Conservation (phyloP, 805 yeast species). For the Komagataella mondaviorum region DNA sequence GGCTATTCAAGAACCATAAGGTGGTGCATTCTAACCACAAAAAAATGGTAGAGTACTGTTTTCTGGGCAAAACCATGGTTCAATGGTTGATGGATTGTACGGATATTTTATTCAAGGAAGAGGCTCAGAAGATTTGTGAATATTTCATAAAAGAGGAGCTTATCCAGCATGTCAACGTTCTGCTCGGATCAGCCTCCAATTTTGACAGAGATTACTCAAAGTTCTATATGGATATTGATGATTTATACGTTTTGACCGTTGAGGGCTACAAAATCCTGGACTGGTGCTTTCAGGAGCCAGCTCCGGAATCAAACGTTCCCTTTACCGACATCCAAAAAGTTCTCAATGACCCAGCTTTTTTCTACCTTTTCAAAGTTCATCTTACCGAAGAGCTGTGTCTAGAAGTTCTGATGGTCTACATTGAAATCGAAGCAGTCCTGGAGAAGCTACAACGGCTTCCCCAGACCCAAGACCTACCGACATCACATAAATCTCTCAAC, state of each 20-base stretch:
- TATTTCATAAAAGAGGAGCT: constrained; percentile 33
- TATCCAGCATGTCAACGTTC: constrained; percentile 26
- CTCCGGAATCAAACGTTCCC: neutral
- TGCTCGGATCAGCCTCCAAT: constrained; percentile 20
- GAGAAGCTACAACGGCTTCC: constrained; percentile 6
- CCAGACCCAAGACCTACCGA: neutral
- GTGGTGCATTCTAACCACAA: constrained; percentile 11
- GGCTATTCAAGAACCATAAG: constrained; percentile 34
- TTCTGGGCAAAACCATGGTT: constrained; percentile 64
- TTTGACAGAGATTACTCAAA: constrained; percentile 3
- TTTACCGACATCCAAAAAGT: constrained; percentile 21
- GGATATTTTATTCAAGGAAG: constrained; percentile 40
- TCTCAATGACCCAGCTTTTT: constrained; percentile 63
- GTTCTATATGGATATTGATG: constrained; percentile 21
- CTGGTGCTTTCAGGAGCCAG: neutral
- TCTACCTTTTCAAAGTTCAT: constrained; percentile 54
- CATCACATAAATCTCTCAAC: constrained; percentile 22
- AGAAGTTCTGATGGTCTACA: constrained; percentile 66
- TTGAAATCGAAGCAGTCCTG: constrained; percentile 20
- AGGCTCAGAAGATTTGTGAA: constrained; percentile 39
- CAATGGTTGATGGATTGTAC: constrained; percentile 93
- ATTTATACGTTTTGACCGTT: constrained; percentile 28
- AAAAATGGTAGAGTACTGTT: constrained; percentile 25
- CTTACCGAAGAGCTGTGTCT: constrained; percentile 50
- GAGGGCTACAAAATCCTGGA: constrained; percentile 20